phyloP scores from a whole-genome alignment of 768 basidiomycete genomes.

The Leucosporidium scottii region DNA sequence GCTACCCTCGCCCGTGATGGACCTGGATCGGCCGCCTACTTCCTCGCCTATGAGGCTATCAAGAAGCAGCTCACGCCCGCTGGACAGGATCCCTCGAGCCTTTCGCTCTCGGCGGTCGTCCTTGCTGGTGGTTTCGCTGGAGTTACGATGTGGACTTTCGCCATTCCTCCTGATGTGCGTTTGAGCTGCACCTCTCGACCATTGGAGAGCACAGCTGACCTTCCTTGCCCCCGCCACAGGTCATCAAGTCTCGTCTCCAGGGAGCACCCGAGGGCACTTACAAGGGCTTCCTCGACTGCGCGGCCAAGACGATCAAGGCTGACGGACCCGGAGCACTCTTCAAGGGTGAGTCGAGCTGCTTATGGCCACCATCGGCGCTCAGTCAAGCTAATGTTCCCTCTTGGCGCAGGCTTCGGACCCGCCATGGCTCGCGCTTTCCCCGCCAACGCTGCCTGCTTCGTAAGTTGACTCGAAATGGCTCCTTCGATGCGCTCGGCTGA shows the following conservation, averaged over 20 bases:
- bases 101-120: constrained; percentile 79
- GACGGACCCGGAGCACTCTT: constrained; percentile 79
- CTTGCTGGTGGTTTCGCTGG: constrained; percentile 90
- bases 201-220: background rate
- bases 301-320: constrained; percentile 77
- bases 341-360: constrained; percentile 51
- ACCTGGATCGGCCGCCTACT: constrained; percentile 94
- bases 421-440: constrained; percentile 74
- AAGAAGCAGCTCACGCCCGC: constrained; percentile 78
- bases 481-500: no score
- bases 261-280: constrained; percentile 98
- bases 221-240: constrained; percentile 48
- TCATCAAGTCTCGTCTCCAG: constrained; percentile 90
- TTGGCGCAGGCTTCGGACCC: constrained; percentile 63
- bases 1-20: constrained; percentile 95
- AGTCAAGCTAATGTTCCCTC: no score
- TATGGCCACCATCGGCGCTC: no score
- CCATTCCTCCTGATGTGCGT: constrained; percentile 91
- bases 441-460: constrained; percentile 90
- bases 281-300: constrained; percentile 84
- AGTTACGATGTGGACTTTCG: constrained; percentile 95
- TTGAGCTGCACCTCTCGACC: background rate
- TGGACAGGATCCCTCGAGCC: constrained; percentile 67
- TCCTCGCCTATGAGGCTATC: constrained; percentile 90
- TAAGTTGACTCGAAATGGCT: no score